Percentiles rank a stretch among this genome's conserved stretches.
Evolutionary conservation across 768 basidiomycete genomes (phyloP).

Genomic region (Kwoniella sp.): DNA sequence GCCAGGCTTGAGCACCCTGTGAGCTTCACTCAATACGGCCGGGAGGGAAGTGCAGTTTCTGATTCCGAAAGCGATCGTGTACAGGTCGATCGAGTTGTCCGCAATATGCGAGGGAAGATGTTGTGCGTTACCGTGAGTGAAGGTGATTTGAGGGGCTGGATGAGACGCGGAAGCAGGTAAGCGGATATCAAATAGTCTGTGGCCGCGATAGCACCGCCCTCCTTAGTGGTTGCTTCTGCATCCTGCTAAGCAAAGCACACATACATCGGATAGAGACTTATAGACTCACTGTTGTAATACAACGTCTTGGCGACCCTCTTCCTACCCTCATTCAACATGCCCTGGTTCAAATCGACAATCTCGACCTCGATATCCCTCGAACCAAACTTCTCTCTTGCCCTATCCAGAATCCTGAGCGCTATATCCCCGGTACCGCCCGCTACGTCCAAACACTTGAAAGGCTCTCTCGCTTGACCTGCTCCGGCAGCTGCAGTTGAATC

Average conservation of each 20-base stretch:
- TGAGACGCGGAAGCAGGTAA: background rate
- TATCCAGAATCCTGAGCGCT: slow-evolving; percentile 87
- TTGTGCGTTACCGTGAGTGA: slow-evolving; percentile 92
- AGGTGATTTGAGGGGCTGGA: slow-evolving; percentile 85
- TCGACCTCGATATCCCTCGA: slow-evolving; percentile 88
- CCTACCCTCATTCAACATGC: slow-evolving; percentile 92
- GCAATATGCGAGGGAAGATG: slow-evolving; percentile 69
- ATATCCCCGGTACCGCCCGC: slow-evolving; percentile 98
- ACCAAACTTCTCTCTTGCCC: slow-evolving; percentile 81
- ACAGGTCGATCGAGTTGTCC: slow-evolving; percentile 85
- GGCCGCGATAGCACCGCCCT: background rate
- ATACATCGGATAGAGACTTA: background rate
- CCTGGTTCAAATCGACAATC: slow-evolving; percentile 89
- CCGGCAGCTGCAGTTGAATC: background rate
- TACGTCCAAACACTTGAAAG: slow-evolving; percentile 80
- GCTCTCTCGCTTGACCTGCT: slow-evolving; percentile 57
- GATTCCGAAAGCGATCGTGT: slow-evolving; percentile 98
- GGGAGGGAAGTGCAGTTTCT: slow-evolving; percentile 94
- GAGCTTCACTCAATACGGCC: slow-evolving; percentile 80
- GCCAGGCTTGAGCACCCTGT: slow-evolving; percentile 93
- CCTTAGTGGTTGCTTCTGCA: too few relatives aligned
- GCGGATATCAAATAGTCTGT: background rate
- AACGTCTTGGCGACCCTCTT: slow-evolving; percentile 93
- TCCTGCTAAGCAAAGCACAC: too few relatives aligned
- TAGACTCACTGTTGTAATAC: slow-evolving; percentile 88